A percentile compares a stretch with the other conserved stretches of the same genome.
Conservation (phyloP, 441 rosid genomes). For the Macaranga tanarius region DNA sequence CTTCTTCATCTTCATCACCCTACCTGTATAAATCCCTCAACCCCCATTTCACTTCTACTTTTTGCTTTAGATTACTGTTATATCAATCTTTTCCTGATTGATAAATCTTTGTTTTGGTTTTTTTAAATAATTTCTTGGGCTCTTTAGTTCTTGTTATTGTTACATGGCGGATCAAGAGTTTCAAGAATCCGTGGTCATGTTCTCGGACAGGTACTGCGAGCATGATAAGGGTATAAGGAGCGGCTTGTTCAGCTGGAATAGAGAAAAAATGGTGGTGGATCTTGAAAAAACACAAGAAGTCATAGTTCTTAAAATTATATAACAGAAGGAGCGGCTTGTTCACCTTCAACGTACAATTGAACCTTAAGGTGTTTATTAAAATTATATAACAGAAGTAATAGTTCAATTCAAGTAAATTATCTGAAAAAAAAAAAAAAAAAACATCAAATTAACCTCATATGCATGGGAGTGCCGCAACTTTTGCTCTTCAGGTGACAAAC, state of each 20-base stretch:
- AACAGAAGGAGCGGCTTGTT: too few relatives aligned
- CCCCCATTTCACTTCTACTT: slow-evolving; percentile 4
- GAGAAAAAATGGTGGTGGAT: slow-evolving; percentile 6
- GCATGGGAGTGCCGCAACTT: slow-evolving; percentile 92
- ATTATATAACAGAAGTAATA: too few relatives aligned
- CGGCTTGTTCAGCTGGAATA: background rate
- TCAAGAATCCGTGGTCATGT: slow-evolving; percentile 68
- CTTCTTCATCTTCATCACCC: background rate
- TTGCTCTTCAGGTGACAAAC: slow-evolving; percentile 61
- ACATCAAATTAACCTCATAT: slow-evolving; percentile 56
- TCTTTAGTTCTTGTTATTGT: background rate
- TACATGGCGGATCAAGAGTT: slow-evolving; percentile 61
- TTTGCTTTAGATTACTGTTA: slow-evolving; percentile 17
- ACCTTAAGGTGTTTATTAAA: too few relatives aligned
- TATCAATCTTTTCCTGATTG: background rate
- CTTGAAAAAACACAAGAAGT: too few relatives aligned
- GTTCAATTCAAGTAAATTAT: too few relatives aligned
- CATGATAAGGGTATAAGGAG: background rate
- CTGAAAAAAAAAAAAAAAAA: background rate
- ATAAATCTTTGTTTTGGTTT: too few relatives aligned
- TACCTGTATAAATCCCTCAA: slow-evolving; percentile 26
- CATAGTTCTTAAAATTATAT: too few relatives aligned
- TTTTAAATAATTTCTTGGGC: too few relatives aligned
- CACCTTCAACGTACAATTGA: too few relatives aligned
- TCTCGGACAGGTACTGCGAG: slow-evolving; percentile 37